Evolutionary conservation across 2,329 filamentous ascomycete species (phyloP).

Genomic region (Cladosporium halotolerans): DNA sequence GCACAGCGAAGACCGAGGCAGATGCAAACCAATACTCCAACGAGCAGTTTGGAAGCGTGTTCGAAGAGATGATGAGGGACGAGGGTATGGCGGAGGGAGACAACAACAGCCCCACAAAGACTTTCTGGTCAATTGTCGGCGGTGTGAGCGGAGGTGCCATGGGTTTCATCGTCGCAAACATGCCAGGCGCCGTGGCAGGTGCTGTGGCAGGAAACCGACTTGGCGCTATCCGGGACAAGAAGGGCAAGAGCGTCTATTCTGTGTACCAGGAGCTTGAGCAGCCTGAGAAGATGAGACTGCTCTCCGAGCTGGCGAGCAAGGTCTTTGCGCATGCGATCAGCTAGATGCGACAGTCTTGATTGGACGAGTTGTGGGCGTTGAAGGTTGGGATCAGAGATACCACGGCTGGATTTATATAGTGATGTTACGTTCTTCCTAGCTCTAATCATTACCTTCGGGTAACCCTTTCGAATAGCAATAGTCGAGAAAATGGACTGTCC

Average conservation of each 20-base stretch:
- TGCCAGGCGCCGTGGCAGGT: slow-evolving; percentile 81
- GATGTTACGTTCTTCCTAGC: too few species aligned
- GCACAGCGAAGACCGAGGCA: slow-evolving; percentile 40
- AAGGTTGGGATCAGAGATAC: not conserved
- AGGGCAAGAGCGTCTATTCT: slow-evolving; percentile 88
- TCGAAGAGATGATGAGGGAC: slow-evolving; percentile 50
- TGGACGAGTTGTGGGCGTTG: too few species aligned
- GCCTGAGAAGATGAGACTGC: slow-evolving; percentile 69
- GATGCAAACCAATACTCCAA: slow-evolving; percentile 50
- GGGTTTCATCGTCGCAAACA: slow-evolving; percentile 91
- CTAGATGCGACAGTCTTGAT: slow-evolving; percentile 27
- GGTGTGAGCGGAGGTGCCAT: slow-evolving; percentile 81
- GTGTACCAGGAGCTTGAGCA: slow-evolving; percentile 88
- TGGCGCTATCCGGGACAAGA: slow-evolving; percentile 82
- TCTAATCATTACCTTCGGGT: too few species aligned
- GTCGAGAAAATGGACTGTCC: too few species aligned
- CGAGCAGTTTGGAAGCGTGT: slow-evolving; percentile 73
- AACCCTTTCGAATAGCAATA: too few species aligned
- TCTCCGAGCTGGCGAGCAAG: slow-evolving; percentile 78
- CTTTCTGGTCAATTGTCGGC: slow-evolving; percentile 83
- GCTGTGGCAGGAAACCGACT: slow-evolving; percentile 87
- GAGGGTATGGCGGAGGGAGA: slow-evolving; percentile 64
- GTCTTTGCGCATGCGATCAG: slow-evolving; percentile 77
- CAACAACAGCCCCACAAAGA: slow-evolving; percentile 55
- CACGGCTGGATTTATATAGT: not conserved